Base-by-base conservation (phyloP, 805 yeast genomes). In the Starmerella geochares region DNA sequence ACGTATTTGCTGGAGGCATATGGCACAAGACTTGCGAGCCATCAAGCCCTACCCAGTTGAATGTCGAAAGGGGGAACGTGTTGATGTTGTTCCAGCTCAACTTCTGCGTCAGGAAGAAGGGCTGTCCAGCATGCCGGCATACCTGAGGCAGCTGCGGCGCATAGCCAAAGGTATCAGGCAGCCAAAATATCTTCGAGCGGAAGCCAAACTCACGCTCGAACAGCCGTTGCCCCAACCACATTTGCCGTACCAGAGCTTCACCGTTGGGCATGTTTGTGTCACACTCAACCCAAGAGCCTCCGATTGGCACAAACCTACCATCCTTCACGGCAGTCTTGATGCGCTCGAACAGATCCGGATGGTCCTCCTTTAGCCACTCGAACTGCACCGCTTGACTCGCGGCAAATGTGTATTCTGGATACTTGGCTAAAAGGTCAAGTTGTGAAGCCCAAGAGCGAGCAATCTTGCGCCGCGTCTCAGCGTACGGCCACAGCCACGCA, bases 401-500 rank as follows among this genome's bases (percentile, higher is more conserved):
- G 17, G 81, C 96, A 68, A 90, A 90, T 20, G 80, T 79, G 63
- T 86, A 88, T 68, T 92, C 98, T 0, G 97, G 96, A 58, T 86
- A 90, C 58, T 79, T 73, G 48, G 86, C 90, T 61, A 92, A 77
- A 43, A 92, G 67, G 48, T 86, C 81, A 46, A 90, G 70, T 68
- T 90, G 98, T 9, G 95, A 79, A 0, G 95, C 81, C 97, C 97
- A 90, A 5, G 95, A 86, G 56, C 98, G 75, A 2, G 88, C 95
- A 49, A 90, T 78, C 63, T 90, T 90, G 47, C 97, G 77, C 59
- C 84, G 81, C 1, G 97, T 86, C 64, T 92, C 96, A 2, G 95
- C 96, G 71, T 83, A 90, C n/a, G 96, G 97, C 98, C 98, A 90
- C 51, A 87, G 72, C 98, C 98, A 90, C 14, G 97, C 97, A 16